Evolutionary conservation across 495 filamentous ascomycete species (phyloP), one percentile per base, ranked within the genome.

Genomic region (Xylaria grammica): DNA sequence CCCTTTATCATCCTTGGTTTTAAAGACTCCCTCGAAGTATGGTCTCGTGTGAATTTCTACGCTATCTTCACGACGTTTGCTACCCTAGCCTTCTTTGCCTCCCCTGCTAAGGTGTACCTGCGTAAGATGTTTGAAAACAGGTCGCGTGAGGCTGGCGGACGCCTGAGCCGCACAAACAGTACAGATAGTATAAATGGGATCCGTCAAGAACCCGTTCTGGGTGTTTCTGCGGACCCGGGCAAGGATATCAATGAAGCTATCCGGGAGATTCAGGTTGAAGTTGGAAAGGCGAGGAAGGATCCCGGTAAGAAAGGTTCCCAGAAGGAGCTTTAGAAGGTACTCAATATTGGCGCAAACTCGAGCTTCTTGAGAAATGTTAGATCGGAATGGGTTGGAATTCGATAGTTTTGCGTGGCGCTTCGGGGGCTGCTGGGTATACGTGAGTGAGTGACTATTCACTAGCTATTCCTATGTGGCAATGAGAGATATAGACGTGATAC

Each of bases 41-140:
- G 95, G 95, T 71, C 83, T 0, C 86, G 90, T 32, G 89, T 96
- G n/a, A 94, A 97, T 76, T 97, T 91, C 81, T 98, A 96, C 78
- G 86, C 86, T 40, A 78, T 93, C 67, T 65, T 94, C 52, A 86
- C 86, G 50, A 89, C 87, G n/a, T 74, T 78, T 34, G 71, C 76
- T 3, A 85, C 87, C 29, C 82, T 93, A 60, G 87, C 77, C 5
- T 90, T 96, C 79, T 96, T 98, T 71, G 83, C 86, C 34, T 92
- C 91, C 1, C 92, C 94, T 0, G 91, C 84, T 1, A 94, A 91
- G 69, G 73, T 70, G 10, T 82, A 79, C 62, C 79, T 97, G 0
- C 72, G 79, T 34, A 80, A 81, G 62, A 76, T 77, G 51, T 76
- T 94, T 22, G 90, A 91, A 62, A 75, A 82, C 58, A 83, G 89